Evolutionary conservation across 208 protist species (phyloP), one percentile per base, ranked within the genome.

Genomic region (Herpetomonas samuelpessoai): DNA sequence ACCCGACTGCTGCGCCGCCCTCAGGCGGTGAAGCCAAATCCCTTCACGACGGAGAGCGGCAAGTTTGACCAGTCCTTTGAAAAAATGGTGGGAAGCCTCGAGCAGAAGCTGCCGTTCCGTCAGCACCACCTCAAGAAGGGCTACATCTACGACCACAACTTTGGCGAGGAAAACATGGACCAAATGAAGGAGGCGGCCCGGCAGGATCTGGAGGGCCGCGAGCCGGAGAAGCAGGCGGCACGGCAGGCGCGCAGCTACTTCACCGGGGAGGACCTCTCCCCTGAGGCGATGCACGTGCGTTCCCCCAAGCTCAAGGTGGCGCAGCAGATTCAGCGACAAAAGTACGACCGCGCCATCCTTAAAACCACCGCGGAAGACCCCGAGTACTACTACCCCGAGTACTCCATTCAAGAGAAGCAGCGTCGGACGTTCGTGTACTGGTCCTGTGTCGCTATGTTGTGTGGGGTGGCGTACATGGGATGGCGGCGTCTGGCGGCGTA

Each of bases 41-140:
- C 87, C 1, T 61, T 79, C 29, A 71, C 83, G 56, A 86, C 83
- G 1, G 59, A 65, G 1, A 76, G 67, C 30, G 87, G 83, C 10
- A 75, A 88, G 39, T 94, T 88, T 51, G 81, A 94, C 51, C 74
- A 81, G 47, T 88, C 78, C 45, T 94, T 94, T 49, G 87, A 94
- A 57, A 91, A 91, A 53, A 57, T 94, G 2, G 81, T 76, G n/a
- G 66, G 69, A 10, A 72, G 75, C 26, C 68, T 94, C 18, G 87
- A 86, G 65, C 62, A 44, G 14, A 73, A 74, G 45, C 61, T 91
- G 59, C 74, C 78, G 1, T 81, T 88, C 31, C 78, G 81, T 0
- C 77, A 91, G 70, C 63, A 76, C 21, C 66, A 88, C 41, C 58
- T 87, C 12, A 18, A 65, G n/a, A 56, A 69, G n/a, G 74, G 80